These are phyloP conservation scores for Aspergillus niger DNA, from an alignment of 2,329 filamentous ascomycete species.

Conservation along the genomic window DNA sequence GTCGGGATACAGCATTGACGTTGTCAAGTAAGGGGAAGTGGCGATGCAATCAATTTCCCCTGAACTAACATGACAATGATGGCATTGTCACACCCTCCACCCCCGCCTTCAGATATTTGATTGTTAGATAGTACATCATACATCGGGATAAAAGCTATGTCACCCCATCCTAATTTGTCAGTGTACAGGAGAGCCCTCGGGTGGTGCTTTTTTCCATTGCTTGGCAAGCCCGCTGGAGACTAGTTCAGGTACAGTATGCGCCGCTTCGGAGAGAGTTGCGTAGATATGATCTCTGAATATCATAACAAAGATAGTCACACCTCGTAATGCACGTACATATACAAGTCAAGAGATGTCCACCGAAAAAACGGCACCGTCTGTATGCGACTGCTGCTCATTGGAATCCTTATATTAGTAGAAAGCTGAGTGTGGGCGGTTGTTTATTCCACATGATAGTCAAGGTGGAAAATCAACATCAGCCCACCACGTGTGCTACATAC, in stretches of 20 bases:
- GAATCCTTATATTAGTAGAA: too few relatives aligned
- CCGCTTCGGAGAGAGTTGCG: not conserved
- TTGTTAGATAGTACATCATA: not conserved
- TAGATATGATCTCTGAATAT: not conserved
- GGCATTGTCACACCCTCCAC: not conserved
- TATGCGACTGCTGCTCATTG: too few relatives aligned
- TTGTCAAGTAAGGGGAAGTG: not conserved
- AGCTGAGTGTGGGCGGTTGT: too few relatives aligned
- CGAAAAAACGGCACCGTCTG: not conserved
- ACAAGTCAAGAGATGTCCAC: too few relatives aligned
- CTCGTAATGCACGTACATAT: not conserved
- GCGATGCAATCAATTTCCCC: not conserved
- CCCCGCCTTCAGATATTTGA: not conserved
- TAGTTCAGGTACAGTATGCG: slow-evolving; percentile 2
- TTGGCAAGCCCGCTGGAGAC: slow-evolving; percentile 1
- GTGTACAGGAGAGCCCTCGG: not conserved
- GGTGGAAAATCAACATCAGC: too few relatives aligned
- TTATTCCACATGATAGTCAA: too few relatives aligned
- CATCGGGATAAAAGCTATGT: too few relatives aligned
- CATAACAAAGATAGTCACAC: not conserved
- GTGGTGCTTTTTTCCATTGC: not conserved
- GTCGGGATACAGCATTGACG: not conserved
- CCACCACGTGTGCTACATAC: too few relatives aligned
- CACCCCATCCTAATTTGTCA: not conserved
- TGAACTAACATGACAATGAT: not conserved